Evolutionary conservation across 176 grass and related monocot genomes (phyloP).

Genomic region (Canna indica): DNA sequence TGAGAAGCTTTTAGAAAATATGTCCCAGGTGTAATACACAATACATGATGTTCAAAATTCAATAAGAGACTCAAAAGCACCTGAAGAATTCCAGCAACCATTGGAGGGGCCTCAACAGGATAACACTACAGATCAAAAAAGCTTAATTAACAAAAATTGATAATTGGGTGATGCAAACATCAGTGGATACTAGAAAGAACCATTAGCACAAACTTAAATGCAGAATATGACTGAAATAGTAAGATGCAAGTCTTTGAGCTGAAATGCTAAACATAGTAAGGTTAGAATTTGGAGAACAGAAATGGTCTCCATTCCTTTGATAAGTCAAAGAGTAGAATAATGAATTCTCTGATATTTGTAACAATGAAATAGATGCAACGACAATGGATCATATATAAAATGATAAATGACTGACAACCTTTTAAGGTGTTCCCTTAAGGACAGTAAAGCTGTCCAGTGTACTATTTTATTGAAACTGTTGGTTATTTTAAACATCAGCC

Average conservation of each 20-base stretch:
- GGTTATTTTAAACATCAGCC: too few relatives aligned
- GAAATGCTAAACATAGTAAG: not conserved
- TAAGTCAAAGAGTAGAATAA: too few relatives aligned
- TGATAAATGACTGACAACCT: too few relatives aligned
- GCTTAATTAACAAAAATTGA: slow-evolving; percentile 22
- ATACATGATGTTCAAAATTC: slow-evolving; percentile 13
- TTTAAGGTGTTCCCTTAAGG: too few relatives aligned
- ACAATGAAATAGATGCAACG: too few relatives aligned
- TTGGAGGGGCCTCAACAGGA: slow-evolving; percentile 67
- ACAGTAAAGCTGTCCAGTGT: too few relatives aligned
- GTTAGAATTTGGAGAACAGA: not conserved
- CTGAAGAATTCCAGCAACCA: slow-evolving; percentile 76
- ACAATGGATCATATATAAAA: too few relatives aligned
- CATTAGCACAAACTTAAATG: not conserved
- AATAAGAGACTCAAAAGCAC: slow-evolving; percentile 34
- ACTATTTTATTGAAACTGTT: too few relatives aligned
- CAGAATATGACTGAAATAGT: not conserved
- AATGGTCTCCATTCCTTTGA: not conserved
- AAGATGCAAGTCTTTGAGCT: not conserved
- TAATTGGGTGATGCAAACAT: not conserved
- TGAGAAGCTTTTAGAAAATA: slow-evolving; percentile 9
- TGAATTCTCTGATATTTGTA: too few relatives aligned
- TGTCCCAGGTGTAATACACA: not conserved
- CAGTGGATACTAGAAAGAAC: not conserved
- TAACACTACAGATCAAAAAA: slow-evolving; percentile 60